Evolutionary conservation across 345 rosid species (phyloP).

Genomic region (Triadica sebifera): DNA sequence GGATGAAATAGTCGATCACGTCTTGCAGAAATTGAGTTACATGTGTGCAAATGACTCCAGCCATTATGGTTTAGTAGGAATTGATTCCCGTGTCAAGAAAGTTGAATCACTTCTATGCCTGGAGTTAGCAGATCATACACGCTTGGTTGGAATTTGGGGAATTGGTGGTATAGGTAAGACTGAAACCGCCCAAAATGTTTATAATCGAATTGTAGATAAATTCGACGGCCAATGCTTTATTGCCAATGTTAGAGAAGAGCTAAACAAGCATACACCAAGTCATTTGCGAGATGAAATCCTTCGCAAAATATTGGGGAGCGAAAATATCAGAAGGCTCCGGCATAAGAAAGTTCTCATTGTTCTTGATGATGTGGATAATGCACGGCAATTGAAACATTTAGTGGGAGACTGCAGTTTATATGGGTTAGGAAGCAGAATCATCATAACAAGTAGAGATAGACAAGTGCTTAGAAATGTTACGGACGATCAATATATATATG

Average conservation of each 20-base stretch:
- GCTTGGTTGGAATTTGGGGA: conserved; percentile 18
- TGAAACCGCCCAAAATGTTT: not conserved
- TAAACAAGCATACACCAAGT: not conserved
- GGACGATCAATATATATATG: not conserved
- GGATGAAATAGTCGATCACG: conserved; percentile 8
- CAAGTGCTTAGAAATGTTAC: not conserved
- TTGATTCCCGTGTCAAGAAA: conserved; percentile 3
- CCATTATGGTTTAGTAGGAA: not conserved
- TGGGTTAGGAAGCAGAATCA: conserved; percentile 15
- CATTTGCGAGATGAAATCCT: not conserved
- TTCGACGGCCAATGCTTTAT: conserved; percentile 15
- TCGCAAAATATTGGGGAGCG: not conserved
- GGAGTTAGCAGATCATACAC: not conserved
- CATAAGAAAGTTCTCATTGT: not conserved
- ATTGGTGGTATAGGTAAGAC: conserved; percentile 15
- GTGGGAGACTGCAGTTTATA: not conserved
- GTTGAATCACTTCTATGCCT: not conserved
- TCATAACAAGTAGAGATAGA: conserved; percentile 4
- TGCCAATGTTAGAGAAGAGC: conserved; percentile 14
- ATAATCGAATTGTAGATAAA: not conserved
- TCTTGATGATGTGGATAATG: not conserved
- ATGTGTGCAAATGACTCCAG: not conserved
- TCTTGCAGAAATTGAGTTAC: conserved; percentile 1
- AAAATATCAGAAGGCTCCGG: not conserved
- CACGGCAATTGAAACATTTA: not conserved